phyloP scores from a whole-genome alignment of 352 stramenopile species.

The Globisporangium viniferum region DNA sequence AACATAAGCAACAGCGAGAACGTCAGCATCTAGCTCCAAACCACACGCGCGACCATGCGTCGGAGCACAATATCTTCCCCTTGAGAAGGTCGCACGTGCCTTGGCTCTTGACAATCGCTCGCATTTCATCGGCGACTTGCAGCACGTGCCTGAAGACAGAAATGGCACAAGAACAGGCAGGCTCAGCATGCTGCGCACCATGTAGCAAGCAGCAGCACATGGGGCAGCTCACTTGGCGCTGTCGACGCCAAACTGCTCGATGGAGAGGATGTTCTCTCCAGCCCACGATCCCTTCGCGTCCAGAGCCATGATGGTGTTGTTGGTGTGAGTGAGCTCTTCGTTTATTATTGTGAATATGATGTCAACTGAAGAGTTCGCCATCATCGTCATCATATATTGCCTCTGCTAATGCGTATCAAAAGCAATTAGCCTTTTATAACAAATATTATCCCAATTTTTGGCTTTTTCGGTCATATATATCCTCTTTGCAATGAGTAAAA shows the following conservation, averaged over 20 bases:
- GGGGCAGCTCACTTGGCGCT: constrained; percentile 55
- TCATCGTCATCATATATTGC: too few relatives aligned
- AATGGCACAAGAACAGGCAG: constrained; percentile 10
- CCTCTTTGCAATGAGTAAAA: too few relatives aligned
- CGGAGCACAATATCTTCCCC: constrained; percentile 48
- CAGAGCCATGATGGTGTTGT: constrained; percentile 29
- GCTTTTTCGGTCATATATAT: too few relatives aligned
- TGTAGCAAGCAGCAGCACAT: constrained; percentile 6
- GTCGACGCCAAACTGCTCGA: constrained; percentile 71
- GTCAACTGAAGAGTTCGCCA: too few relatives aligned
- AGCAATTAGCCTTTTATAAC: too few relatives aligned
- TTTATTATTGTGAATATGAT: too few relatives aligned
- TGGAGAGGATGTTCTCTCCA: constrained; percentile 74
- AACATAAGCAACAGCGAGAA: background rate
- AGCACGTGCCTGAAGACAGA: constrained; percentile 51
- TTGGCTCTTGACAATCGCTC: constrained; percentile 70
- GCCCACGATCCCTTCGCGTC: constrained; percentile 61
- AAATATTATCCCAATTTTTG: too few relatives aligned
- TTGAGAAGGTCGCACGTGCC: constrained; percentile 76
- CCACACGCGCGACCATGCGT: background rate
- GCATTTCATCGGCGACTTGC: constrained; percentile 79
- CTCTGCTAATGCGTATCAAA: too few relatives aligned
- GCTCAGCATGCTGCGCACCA: background rate
- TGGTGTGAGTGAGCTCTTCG: constrained; percentile 9
- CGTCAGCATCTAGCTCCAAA: background rate